These are phyloP conservation scores for Cutaneotrichosporon dermatis DNA, from an alignment of 1,284 basidiomycete species.

Conservation along the genomic window DNA sequence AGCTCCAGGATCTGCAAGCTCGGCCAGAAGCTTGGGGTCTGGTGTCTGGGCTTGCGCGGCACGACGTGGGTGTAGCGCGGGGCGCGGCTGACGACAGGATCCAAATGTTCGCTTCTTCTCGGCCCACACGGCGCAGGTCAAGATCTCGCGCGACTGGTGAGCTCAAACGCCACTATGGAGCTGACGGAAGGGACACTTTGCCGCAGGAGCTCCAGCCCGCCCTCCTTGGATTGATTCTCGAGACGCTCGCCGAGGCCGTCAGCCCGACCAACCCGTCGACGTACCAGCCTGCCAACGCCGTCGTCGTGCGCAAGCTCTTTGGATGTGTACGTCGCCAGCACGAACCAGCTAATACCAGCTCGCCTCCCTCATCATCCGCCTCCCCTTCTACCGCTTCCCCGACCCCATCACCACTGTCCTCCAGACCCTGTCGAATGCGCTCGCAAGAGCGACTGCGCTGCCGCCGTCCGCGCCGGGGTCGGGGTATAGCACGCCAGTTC, in stretches of 20 bases:
- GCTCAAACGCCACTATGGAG: slow-evolving; percentile 26
- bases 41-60: slow-evolving; percentile 41
- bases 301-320: slow-evolving; percentile 78
- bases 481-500: slow-evolving; percentile 45
- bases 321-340: slow-evolving; percentile 62
- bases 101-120: slow-evolving; percentile 85
- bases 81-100: slow-evolving; percentile 48
- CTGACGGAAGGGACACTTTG: slow-evolving; percentile 41
- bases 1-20: slow-evolving; percentile 44
- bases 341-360: slow-evolving; percentile 27
- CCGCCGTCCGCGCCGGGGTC: slow-evolving; percentile 35
- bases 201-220: slow-evolving; percentile 40
- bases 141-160: slow-evolving; percentile 83
- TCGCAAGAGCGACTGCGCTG: slow-evolving; percentile 29
- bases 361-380: slow-evolving; percentile 38
- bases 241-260: slow-evolving; percentile 36
- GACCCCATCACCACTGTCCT: slow-evolving; percentile 40
- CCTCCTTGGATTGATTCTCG: slow-evolving; percentile 40
- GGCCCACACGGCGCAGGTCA: slow-evolving; percentile 83
- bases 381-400: slow-evolving; percentile 40
- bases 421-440: slow-evolving; percentile 30
- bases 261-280: slow-evolving; percentile 34
- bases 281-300: slow-evolving; percentile 41
- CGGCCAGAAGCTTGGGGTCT: slow-evolving; percentile 48
- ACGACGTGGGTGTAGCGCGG: slow-evolving; percentile 31